Evolutionary conservation across 768 basidiomycete species (phyloP), one percentile per base, ranked within the genome.

Genomic region (Crassisporium funariophilum): DNA sequence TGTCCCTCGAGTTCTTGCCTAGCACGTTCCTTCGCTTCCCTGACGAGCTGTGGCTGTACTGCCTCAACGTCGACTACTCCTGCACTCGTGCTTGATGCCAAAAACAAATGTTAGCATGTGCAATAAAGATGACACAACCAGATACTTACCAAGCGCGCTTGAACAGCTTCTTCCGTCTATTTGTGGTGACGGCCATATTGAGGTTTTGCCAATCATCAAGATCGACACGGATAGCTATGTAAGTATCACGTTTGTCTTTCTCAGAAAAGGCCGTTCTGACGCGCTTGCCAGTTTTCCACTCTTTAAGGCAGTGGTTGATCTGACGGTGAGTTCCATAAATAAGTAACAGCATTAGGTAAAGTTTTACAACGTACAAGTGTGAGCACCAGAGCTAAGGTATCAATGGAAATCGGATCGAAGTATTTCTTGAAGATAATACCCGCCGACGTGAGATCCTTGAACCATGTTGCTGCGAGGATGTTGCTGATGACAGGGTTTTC

Each of bases 381-480:
- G 8, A 55, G 41, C 3, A 55, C 21, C 15, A 58, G 42, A 13
- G 57, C 54, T 11, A 55, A 31, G n/a, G 51, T 55, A 10, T 41
- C 39, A 9, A 53, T 17, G 9, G 45, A 25, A 15, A 58, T 49
- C 13, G 54, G 57, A 23, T 42, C 55, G 46, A 58, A 58, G 4
- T 13, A 39, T 2, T 43, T 25, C 4, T 13, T 13, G 31, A 47
- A 55, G 1, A 45, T 29, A 9, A 56, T 34, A 10, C 59, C 57
- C 16, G 36, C 38, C 15, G 42, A 40, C 0, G n/a, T 8, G 44
- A 48, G 53, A 22, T 15, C 38, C 34, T 55, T 37, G 36, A 56
- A 54, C 43, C 42, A 61, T 5, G 44, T 46, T 1, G 31, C 24
- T n/a, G 49, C 52, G 7, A 61, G 7, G 16, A 27, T 35, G 3